A percentile compares a stretch with the other conserved stretches of the same genome.
These are phyloP conservation scores for Amyloporia xantha DNA, from an alignment of 768 basidiomycete genomes.

Conservation along the genomic window DNA sequence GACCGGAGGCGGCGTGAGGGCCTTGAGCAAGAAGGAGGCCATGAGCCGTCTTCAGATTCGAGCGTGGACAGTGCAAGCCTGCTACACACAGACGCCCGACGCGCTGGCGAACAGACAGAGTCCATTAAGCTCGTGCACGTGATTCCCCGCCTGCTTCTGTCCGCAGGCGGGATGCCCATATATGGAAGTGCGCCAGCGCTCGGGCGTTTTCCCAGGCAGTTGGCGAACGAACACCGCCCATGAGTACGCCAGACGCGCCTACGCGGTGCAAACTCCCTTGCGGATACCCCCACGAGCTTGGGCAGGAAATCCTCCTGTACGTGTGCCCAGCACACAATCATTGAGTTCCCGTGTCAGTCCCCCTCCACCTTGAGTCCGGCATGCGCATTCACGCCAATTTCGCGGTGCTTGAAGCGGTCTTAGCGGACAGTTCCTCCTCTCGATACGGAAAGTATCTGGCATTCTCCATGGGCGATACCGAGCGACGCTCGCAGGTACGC, in stretches of 20 bases:
- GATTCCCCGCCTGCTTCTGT: too few relatives aligned
- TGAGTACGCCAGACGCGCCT: too few relatives aligned
- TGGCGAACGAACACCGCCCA: too few relatives aligned
- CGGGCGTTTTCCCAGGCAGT: too few relatives aligned
- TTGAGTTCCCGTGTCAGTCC: too few relatives aligned
- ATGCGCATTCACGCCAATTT: constrained; percentile 6
- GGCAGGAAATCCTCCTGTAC: too few relatives aligned
- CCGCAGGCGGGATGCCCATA: neutral
- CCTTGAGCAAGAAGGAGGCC: constrained; percentile 11
- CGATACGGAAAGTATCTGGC: neutral
- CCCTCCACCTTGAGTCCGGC: neutral
- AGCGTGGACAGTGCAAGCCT: neutral
- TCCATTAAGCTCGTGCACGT: neutral
- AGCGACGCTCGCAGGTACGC: neutral
- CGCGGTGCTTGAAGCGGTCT: neutral
- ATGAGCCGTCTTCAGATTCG: constrained; percentile 6
- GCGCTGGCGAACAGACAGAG: neutral
- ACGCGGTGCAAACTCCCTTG: too few relatives aligned
- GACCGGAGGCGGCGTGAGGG: constrained; percentile 43
- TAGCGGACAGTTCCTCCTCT: neutral
- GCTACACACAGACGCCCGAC: neutral
- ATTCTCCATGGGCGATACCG: neutral
- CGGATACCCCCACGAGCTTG: too few relatives aligned
- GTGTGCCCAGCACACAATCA: too few relatives aligned
- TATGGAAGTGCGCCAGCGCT: neutral